Evolutionary conservation across 1,139 yeast genomes (phyloP).

Genomic region (Pichia sp.): DNA sequence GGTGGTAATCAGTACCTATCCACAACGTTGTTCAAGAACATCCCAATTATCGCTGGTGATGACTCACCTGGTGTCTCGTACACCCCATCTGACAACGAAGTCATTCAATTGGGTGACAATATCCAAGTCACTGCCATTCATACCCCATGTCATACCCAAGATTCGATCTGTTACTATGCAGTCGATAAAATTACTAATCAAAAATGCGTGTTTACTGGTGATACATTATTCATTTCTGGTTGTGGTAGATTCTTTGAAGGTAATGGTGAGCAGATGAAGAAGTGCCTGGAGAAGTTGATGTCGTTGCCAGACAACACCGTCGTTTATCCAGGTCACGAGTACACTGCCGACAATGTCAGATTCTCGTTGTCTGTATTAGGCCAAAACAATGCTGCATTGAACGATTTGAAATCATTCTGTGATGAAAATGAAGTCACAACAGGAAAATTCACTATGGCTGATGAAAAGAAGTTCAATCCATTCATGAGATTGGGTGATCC

Average conservation of each 20-base stretch:
- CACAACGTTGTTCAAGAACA: slow-evolving; percentile 39
- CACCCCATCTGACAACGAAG: slow-evolving; percentile 66
- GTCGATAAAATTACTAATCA: slow-evolving; percentile 60
- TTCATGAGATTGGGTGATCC: slow-evolving; percentile 73
- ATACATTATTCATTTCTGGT: slow-evolving; percentile 90
- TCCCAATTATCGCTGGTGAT: slow-evolving; percentile 81
- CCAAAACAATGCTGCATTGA: slow-evolving; percentile 49
- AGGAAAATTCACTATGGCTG: slow-evolving; percentile 80
- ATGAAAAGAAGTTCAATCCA: slow-evolving; percentile 83
- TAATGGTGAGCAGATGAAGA: slow-evolving; percentile 74
- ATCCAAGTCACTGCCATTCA: slow-evolving; percentile 78
- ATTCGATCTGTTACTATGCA: slow-evolving; percentile 84
- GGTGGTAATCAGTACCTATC: slow-evolving; percentile 69
- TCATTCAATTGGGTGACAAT: slow-evolving; percentile 59
- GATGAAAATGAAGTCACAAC: slow-evolving; percentile 67
- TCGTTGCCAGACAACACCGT: slow-evolving; percentile 62
- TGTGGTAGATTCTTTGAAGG: slow-evolving; percentile 99
- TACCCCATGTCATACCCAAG: slow-evolving; percentile 98
- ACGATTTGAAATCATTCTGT: slow-evolving; percentile 50
- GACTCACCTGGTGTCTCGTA: slow-evolving; percentile 69
- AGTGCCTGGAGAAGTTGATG: slow-evolving; percentile 59
- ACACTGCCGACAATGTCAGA: slow-evolving; percentile 76
- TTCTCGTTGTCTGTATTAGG: slow-evolving; percentile 68
- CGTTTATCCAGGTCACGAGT: slow-evolving; percentile 95
- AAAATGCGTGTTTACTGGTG: slow-evolving; percentile 89